Evolutionary conservation across 345 rosid species (phyloP), one percentile per base, ranked within the genome.

Genomic region (Pistacia atlantica): DNA sequence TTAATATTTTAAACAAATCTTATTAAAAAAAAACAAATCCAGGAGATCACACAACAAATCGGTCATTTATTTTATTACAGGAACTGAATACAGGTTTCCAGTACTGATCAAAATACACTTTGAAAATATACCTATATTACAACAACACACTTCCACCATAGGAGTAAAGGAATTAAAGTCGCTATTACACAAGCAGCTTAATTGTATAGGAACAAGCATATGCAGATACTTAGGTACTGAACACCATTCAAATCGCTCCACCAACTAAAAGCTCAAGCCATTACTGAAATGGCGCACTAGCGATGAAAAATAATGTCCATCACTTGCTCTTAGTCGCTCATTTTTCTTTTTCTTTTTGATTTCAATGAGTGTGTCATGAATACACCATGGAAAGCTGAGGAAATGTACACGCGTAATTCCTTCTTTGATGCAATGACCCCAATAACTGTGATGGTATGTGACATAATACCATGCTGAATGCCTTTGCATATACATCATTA

Each of bases 391-490:
- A 52, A 87, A 87, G 57, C 90, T 85, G 11, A 85, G 79, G 35
- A 71, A 87, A 73, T 87, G 89, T 22, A 79, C 83, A 5, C 80
- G 73, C 16, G 75, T 60, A 71, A 79, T 69, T 71, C 57, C 38
- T 25, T 85, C 89, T 77, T 80, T 81, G 3, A 79, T 82, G 83
- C 75, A 82, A n/a, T 61, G 0, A 8, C 85, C 86, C 82, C 82
- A 84, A 48, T 69, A 85, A 55, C 16, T 62, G 7, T 80, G 80
- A 69, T 88, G 89, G 69, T 88, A 85, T 0, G 91, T 85, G 2
- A 84, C 91, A 59, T 85, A 38, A 54, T 85, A 84, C 86, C 86
- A 88, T 16, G 91, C 89, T 1, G 91, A 88, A 62, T n/a, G 89
- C 89, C 72, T 88, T 87, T 2, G 86, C 86, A 11, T 80, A 56